Evolutionary conservation across 306 rosid species (phyloP), one percentile per base, ranked within the genome.

Genomic region (Lotus japonicus): DNA sequence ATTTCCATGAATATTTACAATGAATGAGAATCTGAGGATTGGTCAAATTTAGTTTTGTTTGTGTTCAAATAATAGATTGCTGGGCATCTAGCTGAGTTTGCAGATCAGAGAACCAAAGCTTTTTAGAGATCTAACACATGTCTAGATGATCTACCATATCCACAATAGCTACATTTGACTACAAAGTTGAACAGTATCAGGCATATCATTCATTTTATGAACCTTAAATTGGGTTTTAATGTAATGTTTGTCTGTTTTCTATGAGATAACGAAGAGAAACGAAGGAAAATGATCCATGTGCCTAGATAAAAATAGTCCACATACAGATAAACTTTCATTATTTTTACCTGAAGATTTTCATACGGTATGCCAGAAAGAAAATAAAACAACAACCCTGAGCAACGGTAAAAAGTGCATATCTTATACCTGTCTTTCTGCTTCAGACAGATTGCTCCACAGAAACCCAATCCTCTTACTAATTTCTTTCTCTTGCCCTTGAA

Each of bases 361-460:
- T 60, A 31, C 31, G 9, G 12, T 14, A 58, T 42, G 5, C 39
- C 72, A 65, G 11, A 9, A 38, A 38, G 1, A 38, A 9, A 38
- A 7, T 7, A 38, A 7, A 38, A 38, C 7, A 2, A 9, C 17
- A 48, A 28, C 28, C 14, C 21, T 56, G 10, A n/a, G 31, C 69
- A 28, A n/a, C 9, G 17, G 17, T 18, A 12, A 67, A 49, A 52
- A 21, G 49, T 15, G 62, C 16, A 51, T 41, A 9, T 15, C 36
- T 31, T 31, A 18, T 77, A 86, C 97, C 90, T 88, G 87, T 79
- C 85, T 88, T 70, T 91, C 94, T 26, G 80, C 87, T 28, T 88
- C 97, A 9, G 94, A 83, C 66, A 91, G 96, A 70, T 82, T 79
- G 80, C 69, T 88, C 97, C 97, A 86, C 41, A 82, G 74, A 58